phyloP scores from a whole-genome alignment of 2,329 filamentous ascomycete species.

The Fusarium aywerte region DNA sequence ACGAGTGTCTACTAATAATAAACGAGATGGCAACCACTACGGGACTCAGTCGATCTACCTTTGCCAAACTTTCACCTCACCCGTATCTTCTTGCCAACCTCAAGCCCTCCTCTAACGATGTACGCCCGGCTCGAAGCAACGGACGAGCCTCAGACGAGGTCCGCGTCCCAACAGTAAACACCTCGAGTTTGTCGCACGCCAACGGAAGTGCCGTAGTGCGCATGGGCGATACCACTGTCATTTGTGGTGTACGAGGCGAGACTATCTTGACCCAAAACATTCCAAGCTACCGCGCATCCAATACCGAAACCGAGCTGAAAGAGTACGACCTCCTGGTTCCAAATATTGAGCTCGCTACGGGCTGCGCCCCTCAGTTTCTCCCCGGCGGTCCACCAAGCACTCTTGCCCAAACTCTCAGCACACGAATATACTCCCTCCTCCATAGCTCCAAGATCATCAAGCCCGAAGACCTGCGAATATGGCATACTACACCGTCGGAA shows the following conservation, averaged over 20 bases:
- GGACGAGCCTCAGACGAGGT: conserved; percentile 77
- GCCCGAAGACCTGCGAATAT: conserved; percentile 77
- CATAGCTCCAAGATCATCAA: conserved; percentile 76
- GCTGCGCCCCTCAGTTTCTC: conserved; percentile 85
- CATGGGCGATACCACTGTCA: conserved; percentile 90
- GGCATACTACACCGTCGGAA: conserved; percentile 65
- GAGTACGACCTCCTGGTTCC: conserved; percentile 84
- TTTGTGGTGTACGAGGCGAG: conserved; percentile 91
- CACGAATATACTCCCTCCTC: conserved; percentile 79
- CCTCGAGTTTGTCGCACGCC: conserved; percentile 85
- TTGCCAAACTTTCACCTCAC: conserved; percentile 89
- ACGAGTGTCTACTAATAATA: not conserved
- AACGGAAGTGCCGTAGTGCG: conserved; percentile 91
- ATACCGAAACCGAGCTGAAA: conserved; percentile 60
- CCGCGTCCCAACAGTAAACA: conserved; percentile 80
- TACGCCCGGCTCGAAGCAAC: conserved; percentile 76
- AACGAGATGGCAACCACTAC: conserved; percentile 47
- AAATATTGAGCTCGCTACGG: conserved; percentile 92
- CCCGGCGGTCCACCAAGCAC: conserved; percentile 84
- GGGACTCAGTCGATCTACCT: conserved; percentile 72
- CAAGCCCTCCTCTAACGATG: conserved; percentile 63
- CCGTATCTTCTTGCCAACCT: conserved; percentile 92
- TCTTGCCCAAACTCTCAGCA: conserved; percentile 85
- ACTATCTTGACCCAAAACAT: conserved; percentile 81
- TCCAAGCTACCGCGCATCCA: conserved; percentile 67